phyloP scores from a whole-genome alignment of 768 basidiomycete genomes.

The Leccinum uliginosum region DNA sequence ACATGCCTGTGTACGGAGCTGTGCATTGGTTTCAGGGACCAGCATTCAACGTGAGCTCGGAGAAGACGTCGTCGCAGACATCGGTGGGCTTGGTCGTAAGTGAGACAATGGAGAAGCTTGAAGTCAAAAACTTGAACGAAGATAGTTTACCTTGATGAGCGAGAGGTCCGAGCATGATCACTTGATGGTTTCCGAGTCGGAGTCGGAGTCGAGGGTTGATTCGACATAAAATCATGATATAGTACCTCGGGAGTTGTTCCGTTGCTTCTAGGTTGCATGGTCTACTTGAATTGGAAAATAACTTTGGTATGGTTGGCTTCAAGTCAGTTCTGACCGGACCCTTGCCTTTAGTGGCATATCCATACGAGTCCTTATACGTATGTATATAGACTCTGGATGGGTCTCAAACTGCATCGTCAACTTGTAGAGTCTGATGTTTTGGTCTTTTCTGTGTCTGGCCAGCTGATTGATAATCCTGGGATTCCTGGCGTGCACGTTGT shows the following conservation, averaged over 20 bases:
- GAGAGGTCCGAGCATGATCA: background rate
- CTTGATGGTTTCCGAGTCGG: background rate
- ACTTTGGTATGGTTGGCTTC: too few relatives aligned
- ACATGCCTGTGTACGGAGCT: constrained; percentile 65
- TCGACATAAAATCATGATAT: too few relatives aligned
- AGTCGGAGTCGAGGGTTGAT: too few relatives aligned
- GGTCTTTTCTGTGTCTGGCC: too few relatives aligned
- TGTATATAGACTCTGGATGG: background rate
- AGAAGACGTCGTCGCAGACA: background rate
- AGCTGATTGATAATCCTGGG: too few relatives aligned
- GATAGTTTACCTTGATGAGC: background rate
- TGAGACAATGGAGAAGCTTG: background rate
- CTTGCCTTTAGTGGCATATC: too few relatives aligned
- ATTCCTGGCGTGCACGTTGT: background rate
- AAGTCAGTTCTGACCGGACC: too few relatives aligned
- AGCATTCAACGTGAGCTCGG: constrained; percentile 36
- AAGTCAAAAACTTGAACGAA: background rate
- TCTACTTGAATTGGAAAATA: too few relatives aligned
- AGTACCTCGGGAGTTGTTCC: too few relatives aligned
- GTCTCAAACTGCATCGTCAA: background rate
- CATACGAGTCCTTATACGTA: too few relatives aligned
- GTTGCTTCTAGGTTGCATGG: too few relatives aligned
- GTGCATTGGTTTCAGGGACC: constrained; percentile 68
- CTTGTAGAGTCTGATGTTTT: background rate
- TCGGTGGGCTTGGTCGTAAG: background rate